These are phyloP conservation scores for Gnomoniopsis smithogilvyi DNA, from an alignment of 2,329 filamentous ascomycete genomes.

Conservation along the genomic window DNA sequence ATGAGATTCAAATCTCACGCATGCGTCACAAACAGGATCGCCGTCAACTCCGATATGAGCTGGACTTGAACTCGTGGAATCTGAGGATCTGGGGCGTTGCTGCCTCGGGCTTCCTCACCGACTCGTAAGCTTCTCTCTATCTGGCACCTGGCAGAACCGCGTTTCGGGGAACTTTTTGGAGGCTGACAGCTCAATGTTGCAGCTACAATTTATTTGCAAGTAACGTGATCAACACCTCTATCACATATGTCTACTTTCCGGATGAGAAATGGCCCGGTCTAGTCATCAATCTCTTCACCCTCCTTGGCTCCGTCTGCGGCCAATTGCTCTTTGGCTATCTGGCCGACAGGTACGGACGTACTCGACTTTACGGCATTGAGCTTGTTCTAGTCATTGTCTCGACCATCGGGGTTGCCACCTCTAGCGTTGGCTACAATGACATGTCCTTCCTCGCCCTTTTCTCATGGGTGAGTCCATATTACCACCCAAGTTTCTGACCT, in stretches of 20 bases:
- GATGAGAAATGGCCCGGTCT: constrained; percentile 41
- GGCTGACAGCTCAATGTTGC: neutral
- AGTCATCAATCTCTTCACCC: constrained; percentile 50
- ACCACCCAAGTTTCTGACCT: neutral
- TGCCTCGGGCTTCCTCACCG: constrained; percentile 52
- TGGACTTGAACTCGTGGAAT: constrained; percentile 54
- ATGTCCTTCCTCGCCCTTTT: constrained; percentile 49
- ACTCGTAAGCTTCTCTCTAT: constrained; percentile 40
- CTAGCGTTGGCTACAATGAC: constrained; percentile 46
- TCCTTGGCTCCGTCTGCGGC: constrained; percentile 49
- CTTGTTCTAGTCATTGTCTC: constrained; percentile 53
- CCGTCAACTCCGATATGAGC: constrained; percentile 48
- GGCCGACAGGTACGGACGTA: constrained; percentile 53
- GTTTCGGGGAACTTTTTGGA: neutral
- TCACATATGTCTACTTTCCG: constrained; percentile 52
- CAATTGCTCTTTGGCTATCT: constrained; percentile 52
- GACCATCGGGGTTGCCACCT: constrained; percentile 54
- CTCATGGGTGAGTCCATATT: constrained; percentile 36
- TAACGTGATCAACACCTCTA: constrained; percentile 51
- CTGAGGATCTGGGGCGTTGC: constrained; percentile 52
- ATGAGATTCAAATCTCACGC: neutral
- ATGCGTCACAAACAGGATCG: constrained; percentile 37
- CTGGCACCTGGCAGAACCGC: no score
- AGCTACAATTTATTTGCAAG: constrained; percentile 54
- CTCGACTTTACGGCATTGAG: constrained; percentile 54